These are phyloP conservation scores for grape (Vitis vinifera) DNA, from an alignment of 164 flowering plant genomes.

Conservation along the genomic window DNA sequence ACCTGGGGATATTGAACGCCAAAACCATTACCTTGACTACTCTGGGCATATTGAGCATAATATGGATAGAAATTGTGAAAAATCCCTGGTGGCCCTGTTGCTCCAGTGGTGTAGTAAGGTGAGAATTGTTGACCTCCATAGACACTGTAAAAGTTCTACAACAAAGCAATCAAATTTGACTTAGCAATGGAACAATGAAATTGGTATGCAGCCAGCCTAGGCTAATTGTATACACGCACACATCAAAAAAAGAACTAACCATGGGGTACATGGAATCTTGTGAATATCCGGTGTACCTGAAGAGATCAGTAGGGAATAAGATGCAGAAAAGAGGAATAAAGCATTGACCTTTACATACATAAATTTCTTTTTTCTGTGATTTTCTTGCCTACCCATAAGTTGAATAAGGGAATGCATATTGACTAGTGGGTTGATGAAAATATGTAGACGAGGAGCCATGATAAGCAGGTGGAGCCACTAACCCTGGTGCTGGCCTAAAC, in stretches of 20 bases:
- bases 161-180: constrained; percentile 12
- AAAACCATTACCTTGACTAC: constrained; percentile 44
- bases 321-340: not conserved
- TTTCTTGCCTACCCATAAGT: constrained; percentile 50
- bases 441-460: constrained; percentile 43
- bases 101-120: constrained; percentile 46
- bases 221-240: not conserved
- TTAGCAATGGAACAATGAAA: not conserved
- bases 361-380: not conserved
- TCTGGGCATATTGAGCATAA: constrained; percentile 54
- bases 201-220: not conserved
- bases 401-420: constrained; percentile 55
- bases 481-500: constrained; percentile 42
- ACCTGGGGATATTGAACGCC: constrained; percentile 54
- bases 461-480: constrained; percentile 34
- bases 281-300: constrained; percentile 59
- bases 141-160: constrained; percentile 58
- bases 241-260: constrained; percentile 35
- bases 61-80: constrained; percentile 48
- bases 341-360: too few species aligned
- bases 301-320: not conserved
- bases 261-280: constrained; percentile 56
- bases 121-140: constrained; percentile 58
- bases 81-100: constrained; percentile 33
- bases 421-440: constrained; percentile 42